These are phyloP conservation scores for Phytopythium cucurbitacearum DNA, from an alignment of 352 stramenopile species.

Conservation along the genomic window DNA sequence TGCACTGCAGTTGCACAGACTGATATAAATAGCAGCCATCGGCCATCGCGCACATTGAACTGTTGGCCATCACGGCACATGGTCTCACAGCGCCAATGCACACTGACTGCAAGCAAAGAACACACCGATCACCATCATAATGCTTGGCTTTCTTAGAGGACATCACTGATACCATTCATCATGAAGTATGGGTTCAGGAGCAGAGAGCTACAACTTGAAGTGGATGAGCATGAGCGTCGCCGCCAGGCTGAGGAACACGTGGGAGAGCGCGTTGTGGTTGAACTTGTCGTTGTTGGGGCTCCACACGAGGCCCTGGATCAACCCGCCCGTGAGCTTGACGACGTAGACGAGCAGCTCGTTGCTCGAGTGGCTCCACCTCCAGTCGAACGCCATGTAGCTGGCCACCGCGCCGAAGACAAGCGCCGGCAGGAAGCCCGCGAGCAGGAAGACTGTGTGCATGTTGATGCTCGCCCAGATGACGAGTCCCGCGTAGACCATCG, in stretches of 20 bases:
- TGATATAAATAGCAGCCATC: no score
- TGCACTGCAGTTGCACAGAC: no score
- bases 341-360: conserved; percentile 83
- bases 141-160: neutral
- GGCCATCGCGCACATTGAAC: no score
- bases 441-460: conserved; percentile 82
- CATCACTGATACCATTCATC: no score
- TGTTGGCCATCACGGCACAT: no score
- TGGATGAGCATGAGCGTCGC: conserved; percentile 84
- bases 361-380: conserved; percentile 72
- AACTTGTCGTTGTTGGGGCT: conserved; percentile 80
- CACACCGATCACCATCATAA: neutral
- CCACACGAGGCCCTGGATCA: conserved; percentile 80
- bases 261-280: conserved; percentile 87
- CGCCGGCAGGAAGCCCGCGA: conserved; percentile 74
- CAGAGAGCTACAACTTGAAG: conserved; percentile 50
- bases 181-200: no score
- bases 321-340: conserved; percentile 68
- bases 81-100: no score
- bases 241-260: conserved; percentile 80
- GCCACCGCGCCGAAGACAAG: conserved; percentile 77
- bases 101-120: no score
- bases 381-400: conserved; percentile 75
- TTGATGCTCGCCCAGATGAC: conserved; percentile 77
- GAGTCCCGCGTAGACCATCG: conserved; percentile 58